These are phyloP conservation scores for Anthoceros angustus DNA, from an alignment of 225 moss, liverwort and hornwort genomes.

Conservation along the genomic window DNA sequence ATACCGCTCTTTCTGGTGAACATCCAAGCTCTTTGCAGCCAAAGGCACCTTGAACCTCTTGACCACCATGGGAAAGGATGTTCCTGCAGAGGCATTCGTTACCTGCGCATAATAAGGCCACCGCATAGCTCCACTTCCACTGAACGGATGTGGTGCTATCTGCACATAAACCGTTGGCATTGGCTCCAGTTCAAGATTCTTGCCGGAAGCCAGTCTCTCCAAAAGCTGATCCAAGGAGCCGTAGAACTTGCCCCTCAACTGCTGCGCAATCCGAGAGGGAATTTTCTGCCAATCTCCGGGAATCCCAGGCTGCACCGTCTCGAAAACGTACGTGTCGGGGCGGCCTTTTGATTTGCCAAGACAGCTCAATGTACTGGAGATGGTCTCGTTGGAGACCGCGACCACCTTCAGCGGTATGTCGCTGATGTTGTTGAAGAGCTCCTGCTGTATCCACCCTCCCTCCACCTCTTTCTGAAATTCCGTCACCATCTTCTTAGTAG, in stretches of 20 bases:
- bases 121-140: slow-evolving; percentile 69
- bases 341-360: slow-evolving; percentile 39
- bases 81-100: slow-evolving; percentile 45
- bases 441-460: slow-evolving; percentile 46
- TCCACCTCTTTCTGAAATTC: slow-evolving; percentile 38
- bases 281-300: slow-evolving; percentile 29
- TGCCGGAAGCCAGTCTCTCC: slow-evolving; percentile 41
- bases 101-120: slow-evolving; percentile 58
- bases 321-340: slow-evolving; percentile 55
- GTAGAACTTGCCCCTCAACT: slow-evolving; percentile 53
- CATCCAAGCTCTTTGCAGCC: slow-evolving; percentile 47
- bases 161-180: slow-evolving; percentile 58
- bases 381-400: slow-evolving; percentile 69
- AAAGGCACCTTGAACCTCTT: slow-evolving; percentile 18
- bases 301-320: slow-evolving; percentile 38
- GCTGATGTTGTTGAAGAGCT: slow-evolving; percentile 56
- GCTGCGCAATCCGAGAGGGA: slow-evolving; percentile 20
- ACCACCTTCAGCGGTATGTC: slow-evolving; percentile 74
- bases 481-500: slow-evolving; percentile 62
- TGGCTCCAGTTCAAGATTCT: slow-evolving; percentile 63
- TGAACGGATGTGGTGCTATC: slow-evolving; percentile 76
- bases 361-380: slow-evolving; percentile 38
- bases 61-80: slow-evolving; percentile 11
- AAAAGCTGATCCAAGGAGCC: slow-evolving; percentile 61
- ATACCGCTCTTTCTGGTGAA: slow-evolving; percentile 13